Evolutionary conservation across 2,329 filamentous ascomycete species (phyloP).

Genomic region (Dothideomycetes sp.): DNA sequence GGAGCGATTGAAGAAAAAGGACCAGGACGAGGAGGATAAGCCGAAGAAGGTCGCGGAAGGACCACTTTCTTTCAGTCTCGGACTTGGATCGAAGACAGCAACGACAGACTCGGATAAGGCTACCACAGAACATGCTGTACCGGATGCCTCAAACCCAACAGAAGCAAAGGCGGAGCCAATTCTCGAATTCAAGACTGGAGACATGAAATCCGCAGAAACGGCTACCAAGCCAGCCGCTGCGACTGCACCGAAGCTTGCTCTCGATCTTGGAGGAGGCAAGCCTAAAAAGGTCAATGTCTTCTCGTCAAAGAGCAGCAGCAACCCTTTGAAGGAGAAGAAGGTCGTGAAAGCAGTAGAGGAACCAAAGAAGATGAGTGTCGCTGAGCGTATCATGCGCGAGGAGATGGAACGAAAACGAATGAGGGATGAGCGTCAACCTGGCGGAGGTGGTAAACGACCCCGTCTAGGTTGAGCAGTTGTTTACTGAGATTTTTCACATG

Average conservation of each 20-base stretch:
- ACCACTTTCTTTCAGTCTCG: slow-evolving; percentile 29
- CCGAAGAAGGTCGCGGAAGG: slow-evolving; percentile 17
- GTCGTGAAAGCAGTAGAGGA: slow-evolving; percentile 43
- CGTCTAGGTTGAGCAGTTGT: slow-evolving; percentile 15
- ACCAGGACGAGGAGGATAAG: slow-evolving; percentile 23
- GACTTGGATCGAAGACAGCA: slow-evolving; percentile 21
- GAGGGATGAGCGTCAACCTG: slow-evolving; percentile 21
- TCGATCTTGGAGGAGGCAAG: slow-evolving; percentile 57
- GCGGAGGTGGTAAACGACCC: slow-evolving; percentile 20
- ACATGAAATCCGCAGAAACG: slow-evolving; percentile 7
- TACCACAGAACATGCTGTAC: slow-evolving; percentile 8
- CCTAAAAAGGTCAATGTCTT: slow-evolving; percentile 64
- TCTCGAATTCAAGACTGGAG: not conserved
- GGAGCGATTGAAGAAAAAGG: slow-evolving; percentile 32
- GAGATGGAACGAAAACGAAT: slow-evolving; percentile 32
- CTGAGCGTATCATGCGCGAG: slow-evolving; percentile 77
- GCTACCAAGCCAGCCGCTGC: slow-evolving; percentile 6
- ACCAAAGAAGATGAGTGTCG: slow-evolving; percentile 79
- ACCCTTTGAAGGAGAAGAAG: slow-evolving; percentile 61
- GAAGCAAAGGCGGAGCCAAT: slow-evolving; percentile 11
- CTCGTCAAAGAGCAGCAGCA: slow-evolving; percentile 48
- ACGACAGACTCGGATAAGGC: slow-evolving; percentile 7
- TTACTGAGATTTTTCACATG: not conserved
- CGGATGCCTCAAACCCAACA: slow-evolving; percentile 8
- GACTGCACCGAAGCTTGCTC: slow-evolving; percentile 41